Base-by-base conservation (phyloP, 129 eudicot genomes). In the Flaveria brownii region DNA sequence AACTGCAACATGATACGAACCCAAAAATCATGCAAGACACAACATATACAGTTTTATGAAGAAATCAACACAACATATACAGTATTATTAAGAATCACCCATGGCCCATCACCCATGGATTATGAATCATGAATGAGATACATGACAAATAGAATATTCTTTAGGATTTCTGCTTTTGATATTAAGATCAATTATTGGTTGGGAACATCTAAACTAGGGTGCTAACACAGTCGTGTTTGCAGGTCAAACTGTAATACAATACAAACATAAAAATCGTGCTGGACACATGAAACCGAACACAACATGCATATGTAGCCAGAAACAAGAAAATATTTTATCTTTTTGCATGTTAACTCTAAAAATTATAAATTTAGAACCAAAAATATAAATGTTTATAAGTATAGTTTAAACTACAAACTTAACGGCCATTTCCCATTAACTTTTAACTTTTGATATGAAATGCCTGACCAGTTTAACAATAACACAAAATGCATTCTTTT, bases 21-120 rank as follows among this genome's bases (percentile, higher is more conserved):
- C 36, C 36, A 30, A 30, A 30, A 30, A 30, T 3, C 36, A 0
- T 30, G 36, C 36, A 30, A 30, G 36, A 30, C 36, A 30, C 36
- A 30, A 30, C 36, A 30, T 30, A 30, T 30, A 30, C 36, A 30
- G 36, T 4, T 2, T 28, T 2, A 28, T 28, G 2, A 28, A 68
- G 11, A 42, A 20, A 10, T 68, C 73, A 68, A 68, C 47, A 68
- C 11, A 45, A 42, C 39, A 39, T 41, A 0, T 36, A 54, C 12
- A 49, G 15, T 49, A 49, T 49, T 55, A 55, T 54, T 71, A 71
- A 10, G 49, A 51, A 51, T 0, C 75, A 71, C 36, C 33, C 30
- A 28, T 71, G 46, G 60, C 26, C 49, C 30, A 28, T 71, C 26
- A 45, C 26, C 49, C 23, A 16, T 23, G 60, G 47, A 60, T 60